phyloP scores from a whole-genome alignment of 495 filamentous ascomycete genomes.

The Trypethelium eluteriae region DNA sequence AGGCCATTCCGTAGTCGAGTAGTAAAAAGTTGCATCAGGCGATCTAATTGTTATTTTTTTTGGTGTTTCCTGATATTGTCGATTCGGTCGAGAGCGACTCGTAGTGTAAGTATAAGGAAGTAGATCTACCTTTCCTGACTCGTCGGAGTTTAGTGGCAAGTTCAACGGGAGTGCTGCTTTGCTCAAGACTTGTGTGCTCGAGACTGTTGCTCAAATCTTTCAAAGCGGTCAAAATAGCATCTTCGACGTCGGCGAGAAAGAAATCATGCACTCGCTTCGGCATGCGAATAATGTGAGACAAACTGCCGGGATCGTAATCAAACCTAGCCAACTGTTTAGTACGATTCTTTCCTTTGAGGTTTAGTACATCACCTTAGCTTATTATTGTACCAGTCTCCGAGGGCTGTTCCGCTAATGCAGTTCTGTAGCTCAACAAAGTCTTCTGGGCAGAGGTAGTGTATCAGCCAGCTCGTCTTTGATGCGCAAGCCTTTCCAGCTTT shows the following conservation, averaged over 20 bases:
- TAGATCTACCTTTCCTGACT: conserved; percentile 9
- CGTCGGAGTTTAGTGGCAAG: background rate
- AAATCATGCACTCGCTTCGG: conserved; percentile 1
- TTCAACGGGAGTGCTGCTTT: background rate
- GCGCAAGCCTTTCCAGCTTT: background rate
- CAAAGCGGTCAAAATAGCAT: conserved; percentile 3
- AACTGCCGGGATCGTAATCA: conserved; percentile 11
- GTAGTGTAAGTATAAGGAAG: conserved; percentile 2
- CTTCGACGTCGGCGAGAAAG: conserved; percentile 4
- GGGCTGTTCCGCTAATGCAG: background rate
- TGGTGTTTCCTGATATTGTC: background rate
- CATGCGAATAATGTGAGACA: conserved; percentile 8
- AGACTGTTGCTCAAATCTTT: background rate
- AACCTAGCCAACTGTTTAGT: no score
- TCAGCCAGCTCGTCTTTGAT: background rate
- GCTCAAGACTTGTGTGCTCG: background rate
- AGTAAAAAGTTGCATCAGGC: conserved; percentile 10
- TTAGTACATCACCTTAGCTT: no score
- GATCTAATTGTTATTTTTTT: background rate
- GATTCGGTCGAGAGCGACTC: conserved; percentile 6
- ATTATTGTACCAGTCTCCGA: conserved; percentile 5
- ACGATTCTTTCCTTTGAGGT: no score
- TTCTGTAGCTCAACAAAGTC: background rate
- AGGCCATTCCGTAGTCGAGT: background rate
- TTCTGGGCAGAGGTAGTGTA: background rate